Evolutionary conservation across 2,329 filamentous ascomycete species (phyloP).

Genomic region (Nannizzia gypsea): DNA sequence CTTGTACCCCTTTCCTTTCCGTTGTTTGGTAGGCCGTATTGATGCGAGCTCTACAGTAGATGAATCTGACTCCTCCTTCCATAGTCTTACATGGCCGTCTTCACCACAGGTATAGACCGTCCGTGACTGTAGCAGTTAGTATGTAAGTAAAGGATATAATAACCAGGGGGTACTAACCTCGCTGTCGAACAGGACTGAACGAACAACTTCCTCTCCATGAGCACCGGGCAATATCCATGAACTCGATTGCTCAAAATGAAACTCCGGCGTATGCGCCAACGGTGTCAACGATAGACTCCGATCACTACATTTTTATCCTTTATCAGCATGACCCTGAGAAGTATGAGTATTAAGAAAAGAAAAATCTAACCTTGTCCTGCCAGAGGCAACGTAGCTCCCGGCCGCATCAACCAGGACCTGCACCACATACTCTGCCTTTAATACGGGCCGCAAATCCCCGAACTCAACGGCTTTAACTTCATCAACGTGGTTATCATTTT

Average conservation of each 20-base stretch:
- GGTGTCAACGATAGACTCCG: conserved; percentile 35
- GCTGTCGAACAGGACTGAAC: conserved; percentile 35
- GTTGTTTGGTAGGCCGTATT: conserved; percentile 18
- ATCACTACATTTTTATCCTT: conserved; percentile 19
- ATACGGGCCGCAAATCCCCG: conserved; percentile 44
- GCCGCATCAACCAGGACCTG: conserved; percentile 38
- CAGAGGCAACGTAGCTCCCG: conserved; percentile 36
- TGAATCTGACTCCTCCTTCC: conserved; percentile 18
- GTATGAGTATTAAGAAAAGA: not conserved
- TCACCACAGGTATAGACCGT: conserved; percentile 36
- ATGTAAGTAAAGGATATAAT: not conserved
- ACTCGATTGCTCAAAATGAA: conserved; percentile 31
- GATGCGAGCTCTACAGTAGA: conserved; percentile 5
- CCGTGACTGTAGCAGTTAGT: conserved; percentile 21
- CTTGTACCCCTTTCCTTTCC: conserved; percentile 28
- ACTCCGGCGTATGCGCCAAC: conserved; percentile 24
- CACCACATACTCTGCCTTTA: conserved; percentile 49
- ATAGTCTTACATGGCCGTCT: conserved; percentile 32
- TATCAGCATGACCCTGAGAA: not conserved
- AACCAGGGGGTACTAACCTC: conserved; percentile 23
- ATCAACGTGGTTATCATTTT: conserved; percentile 36
- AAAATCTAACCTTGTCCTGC: conserved; percentile 38
- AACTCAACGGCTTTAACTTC: conserved; percentile 37
- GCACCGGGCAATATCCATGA: conserved; percentile 34
- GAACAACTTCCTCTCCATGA: conserved; percentile 39